phyloP scores from a whole-genome alignment of 2,329 filamentous ascomycete species.

The Aureobasidium zeae region DNA sequence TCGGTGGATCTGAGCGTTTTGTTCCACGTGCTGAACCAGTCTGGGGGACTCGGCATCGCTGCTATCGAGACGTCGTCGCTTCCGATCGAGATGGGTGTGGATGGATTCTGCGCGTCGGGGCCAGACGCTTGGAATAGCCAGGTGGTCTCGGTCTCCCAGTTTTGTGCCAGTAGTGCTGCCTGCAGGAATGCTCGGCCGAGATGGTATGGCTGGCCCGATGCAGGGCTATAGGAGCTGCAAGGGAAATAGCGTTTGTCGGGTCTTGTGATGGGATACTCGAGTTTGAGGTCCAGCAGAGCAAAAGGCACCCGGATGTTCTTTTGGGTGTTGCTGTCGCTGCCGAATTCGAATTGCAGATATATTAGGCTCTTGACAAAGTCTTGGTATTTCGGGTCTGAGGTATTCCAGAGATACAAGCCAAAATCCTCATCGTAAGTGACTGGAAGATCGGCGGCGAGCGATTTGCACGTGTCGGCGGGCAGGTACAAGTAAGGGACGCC shows the following conservation, averaged over 20 bases:
- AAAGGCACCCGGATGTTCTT: background rate
- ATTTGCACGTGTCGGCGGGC: background rate
- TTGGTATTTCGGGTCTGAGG: background rate
- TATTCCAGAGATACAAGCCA: conserved; percentile 3
- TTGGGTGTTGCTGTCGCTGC: background rate
- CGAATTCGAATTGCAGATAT: background rate
- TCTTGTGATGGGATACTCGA: background rate
- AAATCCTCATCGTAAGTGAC: background rate
- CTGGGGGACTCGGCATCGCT: background rate
- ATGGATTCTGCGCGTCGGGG: background rate
- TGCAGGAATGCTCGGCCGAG: conserved; percentile 11
- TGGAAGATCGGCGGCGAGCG: conserved; percentile 3
- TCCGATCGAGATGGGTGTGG: background rate
- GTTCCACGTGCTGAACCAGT: background rate
- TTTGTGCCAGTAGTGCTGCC: conserved; percentile 6
- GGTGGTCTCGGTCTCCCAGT: conserved; percentile 1
- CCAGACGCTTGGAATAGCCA: conserved; percentile 8
- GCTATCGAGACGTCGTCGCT: background rate
- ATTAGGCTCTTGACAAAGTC: background rate
- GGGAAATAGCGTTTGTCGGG: conserved; percentile 1
- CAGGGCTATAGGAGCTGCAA: background rate
- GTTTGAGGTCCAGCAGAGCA: background rate
- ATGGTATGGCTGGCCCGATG: background rate
- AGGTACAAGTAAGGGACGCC: conserved; percentile 9
- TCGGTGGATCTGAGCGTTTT: background rate